Percentiles rank a stretch among this genome's conserved stretches.
phyloP scores from a whole-genome alignment of 495 filamentous ascomycete species.

The Tuber umbilicatum region DNA sequence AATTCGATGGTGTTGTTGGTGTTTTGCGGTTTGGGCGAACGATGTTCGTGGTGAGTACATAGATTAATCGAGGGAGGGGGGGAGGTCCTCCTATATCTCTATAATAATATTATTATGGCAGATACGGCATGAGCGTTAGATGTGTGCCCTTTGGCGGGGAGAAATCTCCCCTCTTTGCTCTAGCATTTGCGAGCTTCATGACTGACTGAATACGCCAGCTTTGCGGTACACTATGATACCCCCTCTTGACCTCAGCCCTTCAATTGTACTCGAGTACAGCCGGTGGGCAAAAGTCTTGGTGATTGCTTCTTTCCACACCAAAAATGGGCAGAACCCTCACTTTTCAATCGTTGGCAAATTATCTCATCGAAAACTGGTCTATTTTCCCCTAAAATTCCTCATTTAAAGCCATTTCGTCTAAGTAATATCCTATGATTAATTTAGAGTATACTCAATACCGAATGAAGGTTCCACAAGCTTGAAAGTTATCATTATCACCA shows the following conservation, averaged over 20 bases:
- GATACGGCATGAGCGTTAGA: background rate
- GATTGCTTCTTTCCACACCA: too few relatives aligned
- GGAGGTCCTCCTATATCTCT: background rate
- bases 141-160: background rate
- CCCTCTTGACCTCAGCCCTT: background rate
- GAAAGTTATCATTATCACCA: too few relatives aligned
- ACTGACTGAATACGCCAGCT: background rate
- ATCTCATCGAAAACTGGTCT: too few relatives aligned
- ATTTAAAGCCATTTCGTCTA: too few relatives aligned
- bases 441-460: too few relatives aligned
- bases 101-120: background rate
- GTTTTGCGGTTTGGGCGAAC: constrained; percentile 2
- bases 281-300: too few relatives aligned
- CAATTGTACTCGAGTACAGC: background rate
- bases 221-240: background rate
- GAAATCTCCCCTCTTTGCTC: background rate
- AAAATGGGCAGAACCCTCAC: too few relatives aligned
- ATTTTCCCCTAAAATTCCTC: too few relatives aligned
- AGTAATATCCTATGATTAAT: too few relatives aligned
- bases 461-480: too few relatives aligned
- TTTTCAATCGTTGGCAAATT: too few relatives aligned
- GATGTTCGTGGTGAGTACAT: background rate
- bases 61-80: background rate
- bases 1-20: constrained; percentile 12
- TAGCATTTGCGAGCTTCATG: background rate